These are phyloP conservation scores for Nemania diffusa DNA, from an alignment of 2,329 filamentous ascomycete genomes.

Conservation along the genomic window DNA sequence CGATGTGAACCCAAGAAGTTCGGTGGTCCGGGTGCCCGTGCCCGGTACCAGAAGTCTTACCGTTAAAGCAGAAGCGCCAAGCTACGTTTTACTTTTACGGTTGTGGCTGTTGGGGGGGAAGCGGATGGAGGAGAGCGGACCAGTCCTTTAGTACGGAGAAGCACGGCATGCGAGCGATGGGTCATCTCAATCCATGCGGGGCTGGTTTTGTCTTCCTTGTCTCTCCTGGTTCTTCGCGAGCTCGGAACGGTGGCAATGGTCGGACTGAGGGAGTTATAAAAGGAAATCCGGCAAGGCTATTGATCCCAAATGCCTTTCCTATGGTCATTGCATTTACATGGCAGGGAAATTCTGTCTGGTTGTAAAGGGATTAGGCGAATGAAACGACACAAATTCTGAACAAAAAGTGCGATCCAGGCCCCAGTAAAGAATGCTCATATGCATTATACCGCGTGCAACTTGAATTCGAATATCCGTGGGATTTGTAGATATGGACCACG, in stretches of 20 bases:
- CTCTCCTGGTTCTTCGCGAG: constrained; percentile 41
- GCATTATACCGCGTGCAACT: constrained; percentile 1
- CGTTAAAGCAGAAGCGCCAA: constrained; percentile 71
- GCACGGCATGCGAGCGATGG: constrained; percentile 40
- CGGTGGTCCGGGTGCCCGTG: constrained; percentile 90
- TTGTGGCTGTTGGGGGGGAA: constrained; percentile 37
- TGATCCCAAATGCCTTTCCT: constrained; percentile 50
- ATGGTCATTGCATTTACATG: constrained; percentile 62
- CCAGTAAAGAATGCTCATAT: constrained; percentile 11
- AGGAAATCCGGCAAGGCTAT: constrained; percentile 48
- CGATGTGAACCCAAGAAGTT: constrained; percentile 99
- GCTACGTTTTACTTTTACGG: constrained; percentile 37
- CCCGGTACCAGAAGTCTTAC: constrained; percentile 99
- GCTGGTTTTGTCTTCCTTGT: constrained; percentile 37
- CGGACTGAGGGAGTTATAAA: constrained; percentile 51
- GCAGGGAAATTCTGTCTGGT: constrained; percentile 58
- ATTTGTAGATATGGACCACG: background rate
- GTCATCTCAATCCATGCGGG: constrained; percentile 34
- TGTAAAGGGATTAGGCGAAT: constrained; percentile 65
- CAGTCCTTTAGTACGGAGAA: constrained; percentile 50
- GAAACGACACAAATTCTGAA: constrained; percentile 58
- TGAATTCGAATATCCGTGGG: background rate
- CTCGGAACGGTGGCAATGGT: constrained; percentile 46
- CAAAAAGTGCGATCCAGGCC: constrained; percentile 17
- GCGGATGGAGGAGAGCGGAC: constrained; percentile 40